Base-by-base conservation (phyloP, 163 green algal species). In the Picocystis sp. region DNA sequence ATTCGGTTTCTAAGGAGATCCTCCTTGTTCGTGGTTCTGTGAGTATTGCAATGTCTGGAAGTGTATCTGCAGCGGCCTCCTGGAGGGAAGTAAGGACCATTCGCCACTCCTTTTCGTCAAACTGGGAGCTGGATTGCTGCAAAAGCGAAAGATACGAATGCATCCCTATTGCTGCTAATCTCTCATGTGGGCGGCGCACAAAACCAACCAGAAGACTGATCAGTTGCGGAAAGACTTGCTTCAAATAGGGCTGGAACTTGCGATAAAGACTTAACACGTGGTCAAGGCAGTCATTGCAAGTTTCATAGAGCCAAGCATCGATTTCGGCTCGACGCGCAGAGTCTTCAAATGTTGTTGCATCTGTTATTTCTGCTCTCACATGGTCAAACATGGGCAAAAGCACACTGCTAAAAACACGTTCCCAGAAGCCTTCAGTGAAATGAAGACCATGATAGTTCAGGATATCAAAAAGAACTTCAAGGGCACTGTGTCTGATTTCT, bases 341-440 rank as follows among this genome's bases (percentile, higher is more conserved):
- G 53, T 76, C 77, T 34, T 81, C 85, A 67, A 92, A 92, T n/a
- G 83, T 90, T 47, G 81, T 92, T n/a, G 81, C 87, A 68, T 93
- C 81, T 6, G 81, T 89, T 10, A 87, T 70, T 70, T 93, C 83
- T 3, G 83, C 82, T 15, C 82, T 69, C 24, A 92, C 84, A 47
- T 64, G 59, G 56, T 98, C 89, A 58, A 97, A 97, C 55, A 97
- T 93, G 35, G 87, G 84, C 52, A 98, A 81, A 54, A 98, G 75
- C 59, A 95, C 83, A 33, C 67, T 76, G 52, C 93, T 80, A 69
- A 94, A 94, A 44, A 98, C 77, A 55, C 84, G 77, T 45, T 69
- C 67, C 89, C 89, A 98, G 64, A 98, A 96, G 12, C 64, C 67
- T 14, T 74, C 52, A 0, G 86, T 82, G 68, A 96, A 97, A 29